Evolutionary conservation across 148 eudicot species (phyloP).

Genomic region (Fagopyrum homotropicum): DNA sequence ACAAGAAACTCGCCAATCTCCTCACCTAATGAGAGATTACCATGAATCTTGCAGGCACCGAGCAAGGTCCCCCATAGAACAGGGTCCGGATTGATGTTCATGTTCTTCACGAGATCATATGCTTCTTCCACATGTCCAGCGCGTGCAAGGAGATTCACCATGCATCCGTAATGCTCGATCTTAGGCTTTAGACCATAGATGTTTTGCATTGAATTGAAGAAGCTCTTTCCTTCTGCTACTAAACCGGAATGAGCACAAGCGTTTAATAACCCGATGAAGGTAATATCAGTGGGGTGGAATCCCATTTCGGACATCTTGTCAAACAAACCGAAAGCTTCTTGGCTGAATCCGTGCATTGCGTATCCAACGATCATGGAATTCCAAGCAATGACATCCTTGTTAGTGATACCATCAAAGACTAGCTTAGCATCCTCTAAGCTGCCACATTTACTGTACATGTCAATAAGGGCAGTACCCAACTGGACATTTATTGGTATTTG

Average conservation of each 20-base stretch:
- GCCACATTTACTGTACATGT: slow-evolving; percentile 92
- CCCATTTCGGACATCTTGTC: slow-evolving; percentile 31
- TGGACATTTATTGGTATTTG: slow-evolving; percentile 33
- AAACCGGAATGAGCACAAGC: slow-evolving; percentile 85
- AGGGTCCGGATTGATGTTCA: slow-evolving; percentile 49
- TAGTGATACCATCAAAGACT: slow-evolving; percentile 47
- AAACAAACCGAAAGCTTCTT: slow-evolving; percentile 51
- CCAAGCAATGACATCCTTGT: slow-evolving; percentile 73
- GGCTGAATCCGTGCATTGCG: slow-evolving; percentile 71
- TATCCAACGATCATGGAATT: slow-evolving; percentile 81
- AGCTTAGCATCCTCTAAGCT: slow-evolving; percentile 61
- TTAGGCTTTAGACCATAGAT: slow-evolving; percentile 48
- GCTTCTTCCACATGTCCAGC: slow-evolving; percentile 78
- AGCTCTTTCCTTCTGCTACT: slow-evolving; percentile 47
- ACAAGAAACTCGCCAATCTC: slow-evolving; percentile 50
- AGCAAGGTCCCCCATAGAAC: slow-evolving; percentile 79
- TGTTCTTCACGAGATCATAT: slow-evolving; percentile 46
- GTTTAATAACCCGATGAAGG: slow-evolving; percentile 70
- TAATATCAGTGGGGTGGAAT: slow-evolving; percentile 59
- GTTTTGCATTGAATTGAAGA: slow-evolving; percentile 48
- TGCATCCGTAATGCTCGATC: slow-evolving; percentile 89
- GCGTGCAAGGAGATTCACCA: slow-evolving; percentile 89
- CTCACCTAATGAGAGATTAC: slow-evolving; percentile 47
- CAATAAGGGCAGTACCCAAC: slow-evolving; percentile 68
- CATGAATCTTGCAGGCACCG: slow-evolving; percentile 74